Conservation (phyloP, 768 basidiomycete genomes). For the Ramaria sp. region DNA sequence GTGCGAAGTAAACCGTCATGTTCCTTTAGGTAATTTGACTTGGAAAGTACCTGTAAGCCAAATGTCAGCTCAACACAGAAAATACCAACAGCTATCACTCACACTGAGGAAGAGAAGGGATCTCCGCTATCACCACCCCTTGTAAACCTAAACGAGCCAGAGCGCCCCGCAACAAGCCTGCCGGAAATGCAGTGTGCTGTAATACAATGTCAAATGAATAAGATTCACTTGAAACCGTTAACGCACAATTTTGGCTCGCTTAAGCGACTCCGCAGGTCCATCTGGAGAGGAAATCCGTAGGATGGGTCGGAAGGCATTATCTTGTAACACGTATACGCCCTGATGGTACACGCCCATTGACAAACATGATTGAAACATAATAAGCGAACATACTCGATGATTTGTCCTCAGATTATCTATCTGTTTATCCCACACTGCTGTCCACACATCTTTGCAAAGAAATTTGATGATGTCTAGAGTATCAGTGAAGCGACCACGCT, state of each 20-base stretch:
- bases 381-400: constrained; percentile 53
- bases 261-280: constrained; percentile 62
- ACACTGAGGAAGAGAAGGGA: constrained; percentile 82
- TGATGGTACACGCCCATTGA: constrained; percentile 19
- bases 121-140: constrained; percentile 67
- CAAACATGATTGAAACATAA: neutral
- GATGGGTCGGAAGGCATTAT: constrained; percentile 82
- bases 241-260: constrained; percentile 59
- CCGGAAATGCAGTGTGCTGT: constrained; percentile 74
- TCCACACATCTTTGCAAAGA: constrained; percentile 94
- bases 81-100: constrained; percentile 16
- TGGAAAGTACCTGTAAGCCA: constrained; percentile 61
- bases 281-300: constrained; percentile 72
- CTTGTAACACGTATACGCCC: constrained; percentile 92
- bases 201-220: neutral
- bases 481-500: constrained; percentile 64
- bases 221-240: neutral
- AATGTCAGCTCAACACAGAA: neutral
- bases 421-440: constrained; percentile 86
- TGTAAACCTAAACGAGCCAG: constrained; percentile 68
- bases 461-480: constrained; percentile 90
- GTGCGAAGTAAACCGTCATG: constrained; percentile 16
- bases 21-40: constrained; percentile 62
- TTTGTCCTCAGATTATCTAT: constrained; percentile 94
- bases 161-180: constrained; percentile 77